Evolutionary conservation across 139 green algal species (phyloP), one percentile per base, ranked within the genome.

Genomic region (Tetradesmus lagerheimii): DNA sequence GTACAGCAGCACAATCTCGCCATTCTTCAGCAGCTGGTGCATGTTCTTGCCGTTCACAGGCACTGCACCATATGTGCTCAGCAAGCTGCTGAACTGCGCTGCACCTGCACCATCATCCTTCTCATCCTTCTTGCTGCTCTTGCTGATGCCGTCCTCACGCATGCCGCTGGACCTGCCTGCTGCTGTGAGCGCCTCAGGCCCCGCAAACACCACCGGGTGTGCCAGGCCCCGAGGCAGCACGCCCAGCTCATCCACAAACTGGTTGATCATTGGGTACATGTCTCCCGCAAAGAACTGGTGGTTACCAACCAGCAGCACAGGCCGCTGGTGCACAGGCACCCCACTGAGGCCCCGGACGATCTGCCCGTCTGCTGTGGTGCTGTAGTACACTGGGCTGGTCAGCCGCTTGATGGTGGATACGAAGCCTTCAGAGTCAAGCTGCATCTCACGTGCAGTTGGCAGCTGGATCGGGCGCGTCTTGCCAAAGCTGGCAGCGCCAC

Each of bases 231-330:
- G 92, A 45, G 97, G 82, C 83, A 98, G 89, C 62, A 96, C 91
- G 29, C 91, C 92, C n/a, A 89, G 92, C 86, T 97, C 87, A 39
- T 88, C 25, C 12, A 98, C 47, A 50, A 99, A 95, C 77, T 96
- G 88, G 37, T 93, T 92, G 14, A 97, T 95, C 91, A 99, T 93
- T 14, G 97, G 91, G 37, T 93, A 93, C 90, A 86, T 83, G 47
- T 92, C 90, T 34, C 62, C 80, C 43, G 96, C 95, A 86, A 97
- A 95, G 3, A 95, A 95, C 88, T 99, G 96, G 94, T 99, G 98
- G 93, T 99, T 99, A 87, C 98, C 97, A 39, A 99, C 95, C 53
- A 99, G 94, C 89, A 99, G 92, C 38, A 99, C 45, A 0, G 97
- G 97, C 31, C 95, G 90, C 78, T 74, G 81, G 15, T 79, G 43